Conservation (phyloP, 179 eudicot species). For the Spergularia azorica region DNA sequence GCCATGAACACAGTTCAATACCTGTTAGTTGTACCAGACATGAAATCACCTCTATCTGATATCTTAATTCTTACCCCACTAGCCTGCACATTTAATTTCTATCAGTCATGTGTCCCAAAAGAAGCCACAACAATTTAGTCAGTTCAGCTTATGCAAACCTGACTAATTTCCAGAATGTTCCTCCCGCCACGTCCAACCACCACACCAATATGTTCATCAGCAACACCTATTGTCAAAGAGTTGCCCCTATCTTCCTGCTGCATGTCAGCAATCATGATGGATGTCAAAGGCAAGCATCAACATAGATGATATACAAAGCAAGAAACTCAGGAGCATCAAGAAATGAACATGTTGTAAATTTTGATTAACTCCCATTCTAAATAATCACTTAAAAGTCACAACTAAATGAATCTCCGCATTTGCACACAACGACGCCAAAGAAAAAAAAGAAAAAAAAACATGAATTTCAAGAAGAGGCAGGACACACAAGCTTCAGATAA, state of each 20-base stretch:
- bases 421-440: no score
- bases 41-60: slow-evolving; percentile 93
- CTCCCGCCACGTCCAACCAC: slow-evolving; percentile 97
- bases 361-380: no score
- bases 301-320: not conserved
- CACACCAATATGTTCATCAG: slow-evolving; percentile 91
- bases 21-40: slow-evolving; percentile 96
- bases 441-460: no score
- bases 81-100: slow-evolving; percentile 46
- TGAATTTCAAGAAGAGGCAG: no score
- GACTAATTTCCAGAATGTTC: slow-evolving; percentile 76
- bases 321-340: not conserved
- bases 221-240: slow-evolving; percentile 85
- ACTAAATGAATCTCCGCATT: no score
- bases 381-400: not conserved
- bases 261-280: slow-evolving; percentile 15
- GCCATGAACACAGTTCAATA: slow-evolving; percentile 27
- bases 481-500: no score
- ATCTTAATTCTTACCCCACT: slow-evolving; percentile 96
- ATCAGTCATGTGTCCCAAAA: not conserved
- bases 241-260: slow-evolving; percentile 69
- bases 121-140: not conserved
- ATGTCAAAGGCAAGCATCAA: slow-evolving; percentile 15
- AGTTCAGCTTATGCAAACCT: slow-evolving; percentile 44
- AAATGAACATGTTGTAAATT: not conserved